Conservation (phyloP, 192 early-diverging fungal genomes). For the Podila clonocystis region DNA sequence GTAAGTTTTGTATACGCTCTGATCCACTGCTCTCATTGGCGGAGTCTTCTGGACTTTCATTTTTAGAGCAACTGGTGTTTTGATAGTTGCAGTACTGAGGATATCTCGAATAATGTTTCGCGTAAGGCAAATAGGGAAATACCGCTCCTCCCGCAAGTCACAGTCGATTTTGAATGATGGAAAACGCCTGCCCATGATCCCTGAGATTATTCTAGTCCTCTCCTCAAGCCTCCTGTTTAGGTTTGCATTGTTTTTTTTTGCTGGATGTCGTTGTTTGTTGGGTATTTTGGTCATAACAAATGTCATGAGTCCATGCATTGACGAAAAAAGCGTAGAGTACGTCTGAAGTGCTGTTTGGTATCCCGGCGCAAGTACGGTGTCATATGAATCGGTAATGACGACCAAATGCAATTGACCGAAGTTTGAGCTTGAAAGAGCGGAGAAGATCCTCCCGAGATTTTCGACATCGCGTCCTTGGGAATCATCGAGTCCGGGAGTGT, state of each 20-base stretch:
- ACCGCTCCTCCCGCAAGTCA: neutral
- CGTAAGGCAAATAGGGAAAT: constrained; percentile 3
- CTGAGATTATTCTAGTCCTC: neutral
- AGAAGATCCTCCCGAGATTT: constrained; percentile 8
- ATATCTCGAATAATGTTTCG: constrained; percentile 8
- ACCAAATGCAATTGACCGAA: constrained; percentile 8
- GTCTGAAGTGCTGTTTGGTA: constrained; percentile 7
- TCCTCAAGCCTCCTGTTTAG: neutral
- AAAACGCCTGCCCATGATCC: constrained; percentile 10
- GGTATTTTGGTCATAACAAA: constrained; percentile 2
- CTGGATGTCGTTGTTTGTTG: constrained; percentile 11
- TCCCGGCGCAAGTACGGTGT: neutral
- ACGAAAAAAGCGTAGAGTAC: constrained; percentile 2
- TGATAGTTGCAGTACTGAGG: constrained; percentile 11
- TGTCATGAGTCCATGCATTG: constrained; percentile 13
- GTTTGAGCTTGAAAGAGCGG: neutral
- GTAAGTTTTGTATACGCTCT: neutral
- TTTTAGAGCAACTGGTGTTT: constrained; percentile 8
- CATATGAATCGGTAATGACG: constrained; percentile 1
- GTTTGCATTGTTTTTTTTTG: neutral
- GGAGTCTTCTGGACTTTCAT: constrained; percentile 1
- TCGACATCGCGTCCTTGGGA: constrained; percentile 8
- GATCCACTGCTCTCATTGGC: neutral
- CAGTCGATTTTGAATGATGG: constrained; percentile 14
- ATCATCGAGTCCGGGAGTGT: constrained; percentile 12